Conservation (phyloP, 2,329 filamentous ascomycete species). For the Colletotrichum sublineola region DNA sequence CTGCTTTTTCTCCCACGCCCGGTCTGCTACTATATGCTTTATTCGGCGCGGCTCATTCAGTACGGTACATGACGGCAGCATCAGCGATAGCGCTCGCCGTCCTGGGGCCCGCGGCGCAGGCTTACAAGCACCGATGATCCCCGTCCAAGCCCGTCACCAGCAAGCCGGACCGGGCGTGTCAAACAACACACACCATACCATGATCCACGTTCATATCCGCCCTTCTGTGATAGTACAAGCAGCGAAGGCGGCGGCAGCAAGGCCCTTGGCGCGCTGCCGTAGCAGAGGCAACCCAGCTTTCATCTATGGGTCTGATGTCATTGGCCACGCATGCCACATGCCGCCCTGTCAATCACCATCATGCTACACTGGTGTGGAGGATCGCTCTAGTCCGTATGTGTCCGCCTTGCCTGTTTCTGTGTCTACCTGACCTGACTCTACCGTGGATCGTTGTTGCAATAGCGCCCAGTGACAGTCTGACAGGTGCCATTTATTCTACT, state of each 20-base stretch:
- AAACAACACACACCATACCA: background rate
- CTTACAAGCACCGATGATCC: constrained; percentile 21
- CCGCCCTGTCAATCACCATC: background rate
- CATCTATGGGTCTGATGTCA: constrained; percentile 15
- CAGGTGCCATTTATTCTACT: background rate
- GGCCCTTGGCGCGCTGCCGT: background rate
- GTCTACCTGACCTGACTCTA: background rate
- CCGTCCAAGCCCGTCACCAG: background rate
- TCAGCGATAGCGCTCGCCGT: background rate
- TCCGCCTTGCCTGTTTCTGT: background rate
- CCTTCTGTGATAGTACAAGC: background rate
- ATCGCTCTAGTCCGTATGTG: background rate
- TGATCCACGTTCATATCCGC: background rate
- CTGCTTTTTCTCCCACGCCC: background rate
- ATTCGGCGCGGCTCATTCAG: background rate
- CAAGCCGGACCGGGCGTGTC: background rate
- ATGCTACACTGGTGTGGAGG: constrained; percentile 1
- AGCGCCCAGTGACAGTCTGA: background rate
- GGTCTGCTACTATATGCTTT: background rate
- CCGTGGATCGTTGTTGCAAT: background rate
- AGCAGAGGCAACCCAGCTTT: constrained; percentile 1
- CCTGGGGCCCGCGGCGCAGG: constrained; percentile 2
- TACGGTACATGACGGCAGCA: background rate
- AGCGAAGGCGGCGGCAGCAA: background rate
- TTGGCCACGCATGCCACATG: constrained; percentile 4